Evolutionary conservation across 2,329 filamentous ascomycete species (phyloP).

Genomic region (Grosmannia serpens): DNA sequence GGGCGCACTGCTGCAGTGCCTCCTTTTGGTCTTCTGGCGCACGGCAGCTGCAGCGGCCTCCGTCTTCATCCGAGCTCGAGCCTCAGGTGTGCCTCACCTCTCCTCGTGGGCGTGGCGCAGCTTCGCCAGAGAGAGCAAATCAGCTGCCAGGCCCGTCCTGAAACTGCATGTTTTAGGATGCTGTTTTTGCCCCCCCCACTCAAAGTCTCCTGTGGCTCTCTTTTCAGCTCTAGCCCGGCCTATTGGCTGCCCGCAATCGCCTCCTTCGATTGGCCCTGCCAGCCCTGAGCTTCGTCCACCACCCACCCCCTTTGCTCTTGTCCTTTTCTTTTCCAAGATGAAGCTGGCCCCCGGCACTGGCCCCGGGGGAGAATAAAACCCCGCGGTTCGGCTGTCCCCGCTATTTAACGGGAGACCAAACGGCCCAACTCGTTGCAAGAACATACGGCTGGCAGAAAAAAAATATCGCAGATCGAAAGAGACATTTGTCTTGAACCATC

Average conservation of each 20-base stretch:
- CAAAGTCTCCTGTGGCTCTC: not conserved
- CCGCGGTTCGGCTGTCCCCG: not conserved
- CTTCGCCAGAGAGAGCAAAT: not conserved
- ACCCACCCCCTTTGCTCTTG: not conserved
- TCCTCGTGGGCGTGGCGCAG: no score
- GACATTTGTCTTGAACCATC: not conserved
- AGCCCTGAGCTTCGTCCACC: not conserved
- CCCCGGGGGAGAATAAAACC: not conserved
- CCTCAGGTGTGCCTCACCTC: not conserved
- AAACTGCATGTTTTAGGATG: not conserved
- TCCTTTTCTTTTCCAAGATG: not conserved
- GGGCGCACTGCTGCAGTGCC: no score
- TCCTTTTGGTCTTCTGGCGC: no score
- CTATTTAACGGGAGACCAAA: not conserved
- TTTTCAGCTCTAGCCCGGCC: not conserved
- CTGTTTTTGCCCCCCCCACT: not conserved
- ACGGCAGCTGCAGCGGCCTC: not conserved
- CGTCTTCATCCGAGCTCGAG: not conserved
- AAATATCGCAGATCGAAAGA: constrained; percentile 1
- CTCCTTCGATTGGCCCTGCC: not conserved
- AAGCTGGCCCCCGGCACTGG: not conserved
- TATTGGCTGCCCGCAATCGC: not conserved
- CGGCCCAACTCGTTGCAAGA: not conserved
- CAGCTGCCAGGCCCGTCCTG: not conserved
- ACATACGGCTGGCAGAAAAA: not conserved